Conservation (phyloP, 345 rosid species). For the Camelina sativa region DNA sequence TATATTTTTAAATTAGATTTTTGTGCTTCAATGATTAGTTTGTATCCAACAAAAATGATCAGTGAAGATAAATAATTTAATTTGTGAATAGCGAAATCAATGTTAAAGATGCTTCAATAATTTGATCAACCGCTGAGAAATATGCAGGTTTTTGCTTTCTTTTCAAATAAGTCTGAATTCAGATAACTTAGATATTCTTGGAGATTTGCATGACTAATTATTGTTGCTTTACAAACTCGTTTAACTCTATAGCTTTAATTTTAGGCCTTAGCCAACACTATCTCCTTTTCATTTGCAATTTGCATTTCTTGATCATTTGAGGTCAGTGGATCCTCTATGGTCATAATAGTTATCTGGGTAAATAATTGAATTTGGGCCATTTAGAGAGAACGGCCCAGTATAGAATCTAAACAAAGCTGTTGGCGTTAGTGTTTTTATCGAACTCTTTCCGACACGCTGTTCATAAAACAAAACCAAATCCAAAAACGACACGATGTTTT, state of each 20-base stretch:
- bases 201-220: neutral
- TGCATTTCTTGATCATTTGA: neutral
- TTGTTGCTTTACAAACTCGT: neutral
- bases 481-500: neutral
- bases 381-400: constrained; percentile 20
- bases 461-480: no score
- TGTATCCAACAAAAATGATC: neutral
- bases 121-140: neutral
- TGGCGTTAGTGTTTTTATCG: neutral
- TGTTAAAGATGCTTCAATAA: neutral
- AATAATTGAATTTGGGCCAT: neutral
- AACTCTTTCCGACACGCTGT: neutral
- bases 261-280: neutral
- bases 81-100: neutral
- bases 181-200: neutral
- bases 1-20: neutral
- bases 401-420: neutral
- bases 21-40: neutral
- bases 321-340: neutral
- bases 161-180: neutral
- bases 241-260: neutral
- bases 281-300: no score
- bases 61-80: neutral
- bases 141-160: neutral
- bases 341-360: neutral